These are phyloP conservation scores for Scedosporium aurantiacum DNA, from an alignment of 2,329 filamentous ascomycete species.

Conservation along the genomic window DNA sequence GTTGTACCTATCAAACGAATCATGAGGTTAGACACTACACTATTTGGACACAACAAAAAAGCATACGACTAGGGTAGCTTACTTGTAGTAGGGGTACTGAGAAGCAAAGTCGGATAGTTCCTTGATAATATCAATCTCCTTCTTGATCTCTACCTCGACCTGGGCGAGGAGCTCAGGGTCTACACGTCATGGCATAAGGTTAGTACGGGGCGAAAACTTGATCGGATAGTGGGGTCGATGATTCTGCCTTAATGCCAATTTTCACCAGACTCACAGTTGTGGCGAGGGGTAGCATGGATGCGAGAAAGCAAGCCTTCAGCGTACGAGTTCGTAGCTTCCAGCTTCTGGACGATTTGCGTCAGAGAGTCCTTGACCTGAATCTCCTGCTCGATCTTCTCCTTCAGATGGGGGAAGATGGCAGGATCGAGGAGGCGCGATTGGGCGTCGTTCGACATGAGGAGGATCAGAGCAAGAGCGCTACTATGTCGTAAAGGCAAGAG, in stretches of 20 bases:
- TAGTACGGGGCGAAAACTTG: neutral
- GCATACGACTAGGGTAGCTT: slow-evolving; percentile 11
- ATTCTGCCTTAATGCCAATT: neutral
- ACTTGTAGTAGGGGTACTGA: slow-evolving; percentile 94
- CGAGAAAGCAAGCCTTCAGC: slow-evolving; percentile 76
- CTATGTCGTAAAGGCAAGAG: neutral
- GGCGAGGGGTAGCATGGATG: slow-evolving; percentile 74
- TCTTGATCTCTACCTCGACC: slow-evolving; percentile 59
- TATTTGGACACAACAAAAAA: neutral
- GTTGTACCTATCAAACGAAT: slow-evolving; percentile 52
- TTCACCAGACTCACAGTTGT: slow-evolving; percentile 31
- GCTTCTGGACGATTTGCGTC: slow-evolving; percentile 64
- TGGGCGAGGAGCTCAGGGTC: slow-evolving; percentile 59
- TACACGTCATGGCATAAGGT: slow-evolving; percentile 19
- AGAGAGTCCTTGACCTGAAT: slow-evolving; percentile 71
- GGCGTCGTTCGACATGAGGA: slow-evolving; percentile 18
- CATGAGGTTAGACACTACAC: neutral
- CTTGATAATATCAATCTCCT: slow-evolving; percentile 59
- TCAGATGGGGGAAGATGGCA: slow-evolving; percentile 76
- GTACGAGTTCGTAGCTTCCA: slow-evolving; percentile 74
- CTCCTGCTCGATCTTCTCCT: slow-evolving; percentile 84
- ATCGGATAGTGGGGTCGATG: neutral
- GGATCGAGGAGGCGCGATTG: slow-evolving; percentile 48
- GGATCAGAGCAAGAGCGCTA: neutral
- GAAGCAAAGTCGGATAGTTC: slow-evolving; percentile 65